These are phyloP conservation scores for Pythium phragmitis DNA, from an alignment of 352 stramenopile genomes.

Conservation along the genomic window DNA sequence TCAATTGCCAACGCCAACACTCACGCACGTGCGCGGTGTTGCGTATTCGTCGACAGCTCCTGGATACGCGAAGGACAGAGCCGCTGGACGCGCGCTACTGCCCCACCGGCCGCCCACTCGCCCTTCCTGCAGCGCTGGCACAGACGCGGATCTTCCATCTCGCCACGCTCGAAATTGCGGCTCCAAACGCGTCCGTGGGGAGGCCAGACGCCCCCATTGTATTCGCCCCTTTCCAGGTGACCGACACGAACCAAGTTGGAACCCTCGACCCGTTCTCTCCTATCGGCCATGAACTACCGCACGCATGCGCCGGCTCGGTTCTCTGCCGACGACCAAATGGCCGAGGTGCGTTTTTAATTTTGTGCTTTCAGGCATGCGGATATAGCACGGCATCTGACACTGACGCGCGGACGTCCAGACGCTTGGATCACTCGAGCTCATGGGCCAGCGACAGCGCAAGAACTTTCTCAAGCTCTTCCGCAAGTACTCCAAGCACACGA, in stretches of 20 bases:
- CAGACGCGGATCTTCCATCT: background rate
- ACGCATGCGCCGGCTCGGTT: slow-evolving; percentile 83
- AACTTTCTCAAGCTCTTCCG: slow-evolving; percentile 90
- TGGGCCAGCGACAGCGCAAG: slow-evolving; percentile 77
- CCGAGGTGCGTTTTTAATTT: slow-evolving; percentile 44
- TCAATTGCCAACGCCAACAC: background rate
- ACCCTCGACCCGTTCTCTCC: slow-evolving; percentile 6
- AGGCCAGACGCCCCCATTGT: background rate
- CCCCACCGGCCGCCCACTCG: too few relatives aligned
- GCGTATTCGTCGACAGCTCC: background rate
- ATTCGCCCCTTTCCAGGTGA: too few relatives aligned
- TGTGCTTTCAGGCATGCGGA: background rate
- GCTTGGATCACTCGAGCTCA: slow-evolving; percentile 75
- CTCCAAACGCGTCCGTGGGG: background rate
- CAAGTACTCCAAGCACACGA: slow-evolving; percentile 86
- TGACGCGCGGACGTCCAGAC: slow-evolving; percentile 31
- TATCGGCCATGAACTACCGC: slow-evolving; percentile 74
- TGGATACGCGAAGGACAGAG: background rate
- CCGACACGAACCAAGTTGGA: background rate
- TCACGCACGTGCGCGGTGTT: background rate
- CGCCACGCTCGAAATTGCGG: slow-evolving; percentile 4
- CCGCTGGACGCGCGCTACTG: too few relatives aligned
- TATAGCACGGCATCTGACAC: too few relatives aligned
- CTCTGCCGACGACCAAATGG: slow-evolving; percentile 88
- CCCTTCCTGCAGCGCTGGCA: background rate